These are phyloP conservation scores for Exserohilum turcica DNA, from an alignment of 2,329 filamentous ascomycete genomes.

Conservation along the genomic window DNA sequence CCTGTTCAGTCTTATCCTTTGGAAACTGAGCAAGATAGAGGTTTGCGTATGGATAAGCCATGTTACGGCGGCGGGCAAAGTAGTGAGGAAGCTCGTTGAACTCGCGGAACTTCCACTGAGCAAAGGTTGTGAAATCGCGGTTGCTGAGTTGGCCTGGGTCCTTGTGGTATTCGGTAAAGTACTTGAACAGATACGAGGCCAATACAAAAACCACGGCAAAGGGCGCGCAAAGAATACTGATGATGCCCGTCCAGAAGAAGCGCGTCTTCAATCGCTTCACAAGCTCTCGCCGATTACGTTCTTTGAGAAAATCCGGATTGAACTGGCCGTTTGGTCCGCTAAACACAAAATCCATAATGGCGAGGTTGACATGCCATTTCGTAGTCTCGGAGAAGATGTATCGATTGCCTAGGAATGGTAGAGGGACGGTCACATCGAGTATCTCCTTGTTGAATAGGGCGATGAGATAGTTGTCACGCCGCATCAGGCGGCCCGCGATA, in stretches of 20 bases:
- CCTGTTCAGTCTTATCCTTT: conserved; percentile 87
- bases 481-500: conserved; percentile 95
- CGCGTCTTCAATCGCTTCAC: conserved; percentile 78
- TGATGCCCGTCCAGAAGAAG: conserved; percentile 80
- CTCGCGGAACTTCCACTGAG: conserved; percentile 97
- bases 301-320: conserved; percentile 81
- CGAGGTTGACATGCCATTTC: conserved; percentile 89
- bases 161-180: conserved; percentile 97
- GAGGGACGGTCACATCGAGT: conserved; percentile 79
- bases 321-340: conserved; percentile 81
- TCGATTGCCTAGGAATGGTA: conserved; percentile 79
- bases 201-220: conserved; percentile 86
- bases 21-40: conserved; percentile 96
- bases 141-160: conserved; percentile 87
- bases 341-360: conserved; percentile 92
- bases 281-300: conserved; percentile 76
- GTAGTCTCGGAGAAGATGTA: conserved; percentile 88
- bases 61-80: conserved; percentile 85
- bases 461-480: conserved; percentile 95
- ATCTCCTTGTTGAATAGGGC: conserved; percentile 97
- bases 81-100: conserved; percentile 96
- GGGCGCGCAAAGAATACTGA: conserved; percentile 85
- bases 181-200: conserved; percentile 89
- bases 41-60: conserved; percentile 92
- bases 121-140: conserved; percentile 87